phyloP scores from a whole-genome alignment of 768 basidiomycete genomes.

The Pisolithus marmoratus region DNA sequence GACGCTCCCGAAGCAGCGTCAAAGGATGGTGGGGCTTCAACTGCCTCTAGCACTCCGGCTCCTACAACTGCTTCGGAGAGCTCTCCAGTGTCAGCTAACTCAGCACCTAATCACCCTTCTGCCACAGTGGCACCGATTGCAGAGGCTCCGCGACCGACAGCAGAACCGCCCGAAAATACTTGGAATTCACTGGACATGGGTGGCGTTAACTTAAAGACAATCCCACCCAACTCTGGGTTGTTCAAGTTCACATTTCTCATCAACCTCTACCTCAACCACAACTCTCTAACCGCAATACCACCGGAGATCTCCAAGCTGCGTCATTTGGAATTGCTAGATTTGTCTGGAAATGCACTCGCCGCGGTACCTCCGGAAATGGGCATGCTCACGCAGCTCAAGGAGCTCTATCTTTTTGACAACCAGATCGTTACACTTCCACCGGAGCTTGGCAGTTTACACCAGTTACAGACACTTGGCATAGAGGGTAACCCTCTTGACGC shows the following conservation, averaged over 20 bases:
- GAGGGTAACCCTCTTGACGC: conserved; percentile 95
- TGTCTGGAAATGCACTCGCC: conserved; percentile 81
- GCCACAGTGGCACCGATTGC: conserved; percentile 71
- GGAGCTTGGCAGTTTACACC: conserved; percentile 86
- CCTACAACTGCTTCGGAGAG: conserved; percentile 28
- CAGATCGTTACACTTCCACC: conserved; percentile 77
- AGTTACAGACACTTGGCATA: conserved; percentile 87
- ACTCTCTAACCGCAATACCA: conserved; percentile 72
- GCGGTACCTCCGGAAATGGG: conserved; percentile 83
- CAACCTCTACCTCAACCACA: conserved; percentile 95
- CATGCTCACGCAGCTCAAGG: conserved; percentile 83
- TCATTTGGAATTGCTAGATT: conserved; percentile 84
- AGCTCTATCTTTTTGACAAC: conserved; percentile 95
- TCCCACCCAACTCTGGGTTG: conserved; percentile 70
- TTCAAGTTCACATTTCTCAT: conserved; percentile 91
- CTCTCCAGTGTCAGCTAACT: conserved; percentile 30
- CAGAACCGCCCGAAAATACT: conserved; percentile 64
- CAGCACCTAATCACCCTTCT: conserved; percentile 57
- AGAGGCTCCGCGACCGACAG: conserved; percentile 59
- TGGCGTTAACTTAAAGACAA: conserved; percentile 87
- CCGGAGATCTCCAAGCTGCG: conserved; percentile 78
- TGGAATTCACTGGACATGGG: conserved; percentile 97
- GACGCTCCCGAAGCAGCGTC: conserved; percentile 20
- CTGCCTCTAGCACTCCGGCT: conserved; percentile 24
- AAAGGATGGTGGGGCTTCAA: conserved; percentile 27